phyloP scores from a whole-genome alignment of 2,329 filamentous ascomycete species.

The Exophiala viscosa region DNA sequence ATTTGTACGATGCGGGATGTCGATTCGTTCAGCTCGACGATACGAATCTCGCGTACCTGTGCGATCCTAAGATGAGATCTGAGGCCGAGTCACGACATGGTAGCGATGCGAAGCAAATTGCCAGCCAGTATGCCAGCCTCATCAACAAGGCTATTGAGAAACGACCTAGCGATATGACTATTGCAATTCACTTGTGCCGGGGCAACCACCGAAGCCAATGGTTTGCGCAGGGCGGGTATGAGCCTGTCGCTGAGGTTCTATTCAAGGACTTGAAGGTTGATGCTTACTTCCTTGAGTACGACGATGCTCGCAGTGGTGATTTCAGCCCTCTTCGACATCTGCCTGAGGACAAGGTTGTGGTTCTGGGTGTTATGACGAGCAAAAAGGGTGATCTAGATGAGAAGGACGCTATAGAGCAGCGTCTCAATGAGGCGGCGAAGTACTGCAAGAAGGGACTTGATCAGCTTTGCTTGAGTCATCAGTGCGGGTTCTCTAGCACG shows the following conservation, averaged over 20 bases:
- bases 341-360: constrained; percentile 53
- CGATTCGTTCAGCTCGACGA: constrained; percentile 58
- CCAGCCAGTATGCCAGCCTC: constrained; percentile 51
- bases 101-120: constrained; percentile 45
- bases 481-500: constrained; percentile 57
- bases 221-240: constrained; percentile 58
- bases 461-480: constrained; percentile 55
- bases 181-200: constrained; percentile 56
- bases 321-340: constrained; percentile 54
- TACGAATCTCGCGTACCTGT: constrained; percentile 59
- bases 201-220: constrained; percentile 57
- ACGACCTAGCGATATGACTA: constrained; percentile 52
- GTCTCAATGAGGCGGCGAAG: constrained; percentile 45
- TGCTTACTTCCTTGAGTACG: constrained; percentile 59
- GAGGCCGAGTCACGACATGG: constrained; percentile 52
- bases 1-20: constrained; percentile 53
- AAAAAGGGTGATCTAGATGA: constrained; percentile 58
- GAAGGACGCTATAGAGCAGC: constrained; percentile 39
- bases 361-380: constrained; percentile 54
- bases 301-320: constrained; percentile 55
- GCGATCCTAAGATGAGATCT: constrained; percentile 54
- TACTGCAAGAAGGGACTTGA: constrained; percentile 52
- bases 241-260: constrained; percentile 56
- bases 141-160: constrained; percentile 55
- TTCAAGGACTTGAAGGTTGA: constrained; percentile 57